Percentiles rank a stretch among this genome's conserved stretches.
These are phyloP conservation scores for Fusarium torreyae DNA, from an alignment of 2,329 filamentous ascomycete genomes.

Conservation along the genomic window DNA sequence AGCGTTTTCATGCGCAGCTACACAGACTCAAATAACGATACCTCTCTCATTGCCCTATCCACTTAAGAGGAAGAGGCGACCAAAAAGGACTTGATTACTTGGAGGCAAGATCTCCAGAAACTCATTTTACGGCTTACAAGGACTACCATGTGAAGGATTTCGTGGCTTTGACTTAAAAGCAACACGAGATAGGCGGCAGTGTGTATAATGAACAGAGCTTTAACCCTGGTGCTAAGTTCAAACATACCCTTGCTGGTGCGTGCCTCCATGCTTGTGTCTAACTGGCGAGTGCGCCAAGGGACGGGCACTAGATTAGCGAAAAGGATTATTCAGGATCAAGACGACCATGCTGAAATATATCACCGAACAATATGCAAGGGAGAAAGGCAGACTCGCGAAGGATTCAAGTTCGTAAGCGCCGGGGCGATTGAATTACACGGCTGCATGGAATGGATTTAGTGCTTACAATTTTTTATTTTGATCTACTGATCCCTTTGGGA, in stretches of 20 bases:
- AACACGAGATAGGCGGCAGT: neutral
- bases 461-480: conserved; percentile 12
- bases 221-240: neutral
- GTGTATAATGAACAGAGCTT: neutral
- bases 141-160: neutral
- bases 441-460: conserved; percentile 1
- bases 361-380: neutral
- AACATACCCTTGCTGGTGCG: conserved; percentile 20
- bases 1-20: too few relatives aligned
- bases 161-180: neutral
- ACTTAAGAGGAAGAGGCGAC: neutral
- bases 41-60: too few relatives aligned
- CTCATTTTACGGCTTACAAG: neutral
- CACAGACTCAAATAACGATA: too few relatives aligned
- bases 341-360: conserved; percentile 3
- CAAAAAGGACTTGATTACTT: neutral
- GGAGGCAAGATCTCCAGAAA: neutral
- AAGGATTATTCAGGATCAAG: conserved; percentile 17
- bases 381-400: neutral
- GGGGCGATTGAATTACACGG: neutral
- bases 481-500: too few relatives aligned
- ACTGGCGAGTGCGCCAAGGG: conserved; percentile 12
- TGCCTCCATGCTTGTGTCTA: conserved; percentile 5
- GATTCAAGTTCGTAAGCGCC: neutral
- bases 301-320: conserved; percentile 9